Evolutionary conservation across 805 yeast species (phyloP), one percentile per base, ranked within the genome.

Genomic region (Ogataea nonfermentans): DNA sequence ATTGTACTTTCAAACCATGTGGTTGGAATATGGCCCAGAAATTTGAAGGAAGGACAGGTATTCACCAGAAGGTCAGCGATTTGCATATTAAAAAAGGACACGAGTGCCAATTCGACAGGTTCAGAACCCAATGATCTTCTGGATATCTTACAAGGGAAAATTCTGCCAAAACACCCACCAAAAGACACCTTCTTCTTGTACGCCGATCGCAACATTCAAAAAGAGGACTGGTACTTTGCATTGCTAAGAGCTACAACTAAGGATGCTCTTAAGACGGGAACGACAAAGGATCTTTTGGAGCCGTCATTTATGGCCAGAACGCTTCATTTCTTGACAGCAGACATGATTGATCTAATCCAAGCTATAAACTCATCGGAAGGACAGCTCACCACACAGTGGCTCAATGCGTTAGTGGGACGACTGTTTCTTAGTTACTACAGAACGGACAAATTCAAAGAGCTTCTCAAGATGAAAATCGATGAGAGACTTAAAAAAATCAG

Each of bases 191-290:
- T 76, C 52, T 91, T 74, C 59, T 61, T 91, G 3, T 86, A 88
- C 59, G 75, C 82, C 30, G 95, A 88, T 50, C 73, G 79, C 34
- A 87, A 89, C 49, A 73, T 73, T 40, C 89, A 83, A 32, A 91
- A 91, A 55, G 99, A 93, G 61, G 96, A 91, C 58, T 81, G 96
- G 84, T 93, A 91, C 58, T 89, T 88, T 61, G 80, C 86, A 1
- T 67, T 93, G 39, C 70, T 91, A n/a, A 70, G 81, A 41, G 95
- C 95, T 1, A 76, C 91, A 0, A 84, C 82, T 44, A 62, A 64
- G 4, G 64, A 62, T 8, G 47, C 50, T 11, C 20, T 50, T 29
- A 47, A 37, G 29, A 41, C 54, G 20, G 49, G 44, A 33, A 38
- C 45, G 3, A 41, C 50, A 2, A 47, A 56, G 6, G 68, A 67